These are phyloP conservation scores for Euphrasia arctica DNA, from an alignment of 305 asterid species.

Conservation along the genomic window DNA sequence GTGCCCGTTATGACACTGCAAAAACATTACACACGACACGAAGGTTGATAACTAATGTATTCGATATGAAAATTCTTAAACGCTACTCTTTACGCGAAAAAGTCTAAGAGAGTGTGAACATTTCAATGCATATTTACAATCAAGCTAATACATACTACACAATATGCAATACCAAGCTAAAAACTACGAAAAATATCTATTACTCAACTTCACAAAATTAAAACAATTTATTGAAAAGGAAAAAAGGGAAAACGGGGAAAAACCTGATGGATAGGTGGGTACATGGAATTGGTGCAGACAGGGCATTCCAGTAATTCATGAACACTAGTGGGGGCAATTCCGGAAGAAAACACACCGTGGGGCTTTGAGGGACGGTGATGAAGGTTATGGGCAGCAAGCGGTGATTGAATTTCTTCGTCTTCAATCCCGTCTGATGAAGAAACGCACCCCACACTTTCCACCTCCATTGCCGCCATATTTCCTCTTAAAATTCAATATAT, in stretches of 20 bases:
- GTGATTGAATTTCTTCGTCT: background rate
- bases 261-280: background rate
- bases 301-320: constrained; percentile 1
- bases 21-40: background rate
- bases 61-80: too few species aligned
- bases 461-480: background rate
- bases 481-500: background rate
- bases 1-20: constrained; percentile 1
- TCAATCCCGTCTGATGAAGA: background rate
- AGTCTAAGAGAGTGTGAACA: too few species aligned
- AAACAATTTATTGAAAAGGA: background rate
- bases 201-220: background rate
- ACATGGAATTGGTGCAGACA: background rate
- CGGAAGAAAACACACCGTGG: background rate
- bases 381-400: background rate
- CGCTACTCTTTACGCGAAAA: too few species aligned
- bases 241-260: background rate
- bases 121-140: too few species aligned
- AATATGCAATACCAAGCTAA: too few species aligned
- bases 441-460: background rate
- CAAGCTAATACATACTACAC: too few species aligned
- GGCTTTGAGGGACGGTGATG: background rate
- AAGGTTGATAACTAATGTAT: too few species aligned
- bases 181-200: background rate
- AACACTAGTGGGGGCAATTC: background rate